phyloP scores from a whole-genome alignment of 2,329 filamentous ascomycete genomes.

The Huntiella moniliformis region DNA sequence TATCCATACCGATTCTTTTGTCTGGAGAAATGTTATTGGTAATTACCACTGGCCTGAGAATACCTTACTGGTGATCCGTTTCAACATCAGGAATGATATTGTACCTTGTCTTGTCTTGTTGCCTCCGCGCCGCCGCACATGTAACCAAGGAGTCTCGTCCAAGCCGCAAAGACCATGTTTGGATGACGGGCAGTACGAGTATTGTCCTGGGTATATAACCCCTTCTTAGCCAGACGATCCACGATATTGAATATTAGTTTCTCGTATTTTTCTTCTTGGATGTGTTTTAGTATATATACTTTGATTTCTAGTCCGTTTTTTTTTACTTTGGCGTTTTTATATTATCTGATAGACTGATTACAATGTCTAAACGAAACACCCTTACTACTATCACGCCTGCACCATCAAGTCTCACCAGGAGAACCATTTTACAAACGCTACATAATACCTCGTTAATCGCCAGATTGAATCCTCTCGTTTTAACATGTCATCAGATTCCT shows the following conservation, averaged over 20 bases:
- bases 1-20: too few species aligned
- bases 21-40: too few species aligned
- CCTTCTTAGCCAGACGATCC: too few species aligned
- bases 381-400: conserved; percentile 69
- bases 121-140: too few species aligned
- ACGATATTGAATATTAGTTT: neutral
- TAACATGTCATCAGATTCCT: conserved; percentile 48
- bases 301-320: neutral
- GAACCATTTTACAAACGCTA: conserved; percentile 55
- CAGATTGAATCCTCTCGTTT: conserved; percentile 67
- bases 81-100: too few species aligned
- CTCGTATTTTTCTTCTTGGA: neutral
- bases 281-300: neutral
- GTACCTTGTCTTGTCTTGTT: too few species aligned
- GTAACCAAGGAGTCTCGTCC: too few species aligned
- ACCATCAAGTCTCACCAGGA: conserved; percentile 46
- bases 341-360: too few species aligned
- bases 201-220: neutral
- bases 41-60: too few species aligned
- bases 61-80: too few species aligned
- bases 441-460: conserved; percentile 72
- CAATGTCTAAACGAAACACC: conserved; percentile 49
- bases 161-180: too few species aligned
- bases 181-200: neutral
- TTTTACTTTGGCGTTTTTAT: neutral